Percentiles rank a stretch among this genome's conserved stretches.
These are phyloP conservation scores for Fusarium guadeloupense DNA, from an alignment of 2,329 filamentous ascomycete species.

Conservation along the genomic window DNA sequence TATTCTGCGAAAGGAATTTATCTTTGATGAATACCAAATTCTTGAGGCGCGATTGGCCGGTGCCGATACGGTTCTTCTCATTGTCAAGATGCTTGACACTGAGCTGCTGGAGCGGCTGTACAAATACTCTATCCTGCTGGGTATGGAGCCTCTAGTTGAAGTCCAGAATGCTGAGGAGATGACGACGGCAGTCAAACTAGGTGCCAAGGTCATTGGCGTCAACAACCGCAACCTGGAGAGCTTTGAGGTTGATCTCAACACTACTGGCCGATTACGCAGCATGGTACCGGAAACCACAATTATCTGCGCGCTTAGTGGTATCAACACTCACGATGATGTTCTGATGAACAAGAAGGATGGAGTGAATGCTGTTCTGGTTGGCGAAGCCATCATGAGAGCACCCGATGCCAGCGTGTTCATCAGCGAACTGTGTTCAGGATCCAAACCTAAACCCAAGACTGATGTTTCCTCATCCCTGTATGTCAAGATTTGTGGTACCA, in stretches of 20 bases:
- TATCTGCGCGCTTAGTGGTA: conserved; percentile 93
- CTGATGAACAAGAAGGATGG: conserved; percentile 87
- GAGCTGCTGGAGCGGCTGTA: conserved; percentile 81
- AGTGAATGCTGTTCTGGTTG: conserved; percentile 91
- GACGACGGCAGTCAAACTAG: conserved; percentile 84
- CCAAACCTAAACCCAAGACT: conserved; percentile 48
- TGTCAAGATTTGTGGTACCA: conserved; percentile 96
- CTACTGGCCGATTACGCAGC: conserved; percentile 86
- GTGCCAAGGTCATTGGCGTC: conserved; percentile 91
- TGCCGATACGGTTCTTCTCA: conserved; percentile 92
- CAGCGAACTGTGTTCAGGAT: conserved; percentile 77
- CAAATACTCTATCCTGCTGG: conserved; percentile 85
- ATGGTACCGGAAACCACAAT: conserved; percentile 87
- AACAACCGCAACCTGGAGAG: conserved; percentile 97
- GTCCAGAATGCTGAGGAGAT: conserved; percentile 96
- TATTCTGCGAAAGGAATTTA: conserved; percentile 92
- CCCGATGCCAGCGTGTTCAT: conserved; percentile 86
- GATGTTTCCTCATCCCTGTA: conserved; percentile 62
- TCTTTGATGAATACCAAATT: conserved; percentile 98
- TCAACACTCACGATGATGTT: conserved; percentile 88
- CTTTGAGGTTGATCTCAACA: conserved; percentile 95
- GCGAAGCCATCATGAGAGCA: conserved; percentile 95
- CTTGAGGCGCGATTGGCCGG: conserved; percentile 91
- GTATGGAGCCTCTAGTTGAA: conserved; percentile 97
- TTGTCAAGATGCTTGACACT: conserved; percentile 95